phyloP scores from a whole-genome alignment of 2,329 filamentous ascomycete species.

The Fusarium drepaniforme region DNA sequence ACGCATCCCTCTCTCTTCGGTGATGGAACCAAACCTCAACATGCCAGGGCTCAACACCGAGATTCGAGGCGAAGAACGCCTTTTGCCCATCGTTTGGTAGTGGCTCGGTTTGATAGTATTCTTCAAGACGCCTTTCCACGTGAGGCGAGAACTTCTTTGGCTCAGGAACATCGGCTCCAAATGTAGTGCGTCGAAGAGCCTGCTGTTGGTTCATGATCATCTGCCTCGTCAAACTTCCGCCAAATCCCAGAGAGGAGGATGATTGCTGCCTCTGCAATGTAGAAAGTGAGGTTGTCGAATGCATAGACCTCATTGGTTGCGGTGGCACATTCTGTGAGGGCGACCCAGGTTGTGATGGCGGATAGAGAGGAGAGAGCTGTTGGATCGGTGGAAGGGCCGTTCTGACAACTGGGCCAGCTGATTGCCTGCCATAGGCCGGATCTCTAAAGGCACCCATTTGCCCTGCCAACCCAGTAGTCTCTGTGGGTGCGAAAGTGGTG shows the following conservation, averaged over 20 bases:
- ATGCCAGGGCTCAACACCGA: slow-evolving; percentile 64
- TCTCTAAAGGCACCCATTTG: slow-evolving; percentile 39
- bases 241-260: slow-evolving; percentile 30
- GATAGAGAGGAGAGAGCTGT: slow-evolving; percentile 33
- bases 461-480: slow-evolving; percentile 36
- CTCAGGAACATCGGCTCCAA: slow-evolving; percentile 54
- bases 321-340: slow-evolving; percentile 34
- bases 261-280: slow-evolving; percentile 38
- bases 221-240: slow-evolving; percentile 51
- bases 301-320: slow-evolving; percentile 36
- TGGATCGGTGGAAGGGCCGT: slow-evolving; percentile 33
- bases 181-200: slow-evolving; percentile 54
- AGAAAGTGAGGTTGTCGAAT: slow-evolving; percentile 41
- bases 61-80: slow-evolving; percentile 66
- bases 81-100: slow-evolving; percentile 63
- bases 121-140: slow-evolving; percentile 63
- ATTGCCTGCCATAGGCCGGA: slow-evolving; percentile 33
- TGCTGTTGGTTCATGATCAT: slow-evolving; percentile 61
- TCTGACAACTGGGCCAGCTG: slow-evolving; percentile 15
- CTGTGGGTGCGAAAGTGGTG: slow-evolving; percentile 49
- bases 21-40: slow-evolving; percentile 69
- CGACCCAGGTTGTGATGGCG: slow-evolving; percentile 33
- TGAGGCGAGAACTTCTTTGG: slow-evolving; percentile 61
- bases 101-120: slow-evolving; percentile 63
- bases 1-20: slow-evolving; percentile 62